Base-by-base conservation (phyloP, 1,139 yeast species). In the Taphrina communis region DNA sequence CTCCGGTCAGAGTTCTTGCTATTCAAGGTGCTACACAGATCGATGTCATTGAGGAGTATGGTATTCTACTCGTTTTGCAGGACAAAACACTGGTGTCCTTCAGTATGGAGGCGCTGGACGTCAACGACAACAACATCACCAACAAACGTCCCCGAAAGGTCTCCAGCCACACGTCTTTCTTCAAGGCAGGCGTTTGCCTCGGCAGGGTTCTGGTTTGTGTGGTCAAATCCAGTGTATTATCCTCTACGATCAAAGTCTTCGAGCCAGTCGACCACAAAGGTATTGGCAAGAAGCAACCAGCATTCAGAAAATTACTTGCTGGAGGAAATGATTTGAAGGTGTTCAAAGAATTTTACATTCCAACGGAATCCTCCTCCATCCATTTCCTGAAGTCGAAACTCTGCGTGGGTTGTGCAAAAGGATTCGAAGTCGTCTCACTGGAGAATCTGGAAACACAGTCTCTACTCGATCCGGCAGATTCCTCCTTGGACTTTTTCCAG, bases 381-480 rank as follows among this genome's bases (percentile, higher is more conserved):
- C 92, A 97, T 48, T 94, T 94, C 76, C 82, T 94, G 78, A 90
- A 93, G 77, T 87, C 94, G 7, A 89, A 89, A 75, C 81, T 94
- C 71, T 93, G 98, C 81, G 89, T 94, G 72, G 99, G 99, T 25
- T 94, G 99, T 76, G 88, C 96, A 58, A 91, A 89, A 77, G 99
- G 99, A 0, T 94, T 94, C 80, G 98, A 94, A 79, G 92, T 94
- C 75, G 92, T 94, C 57, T 84, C 84, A 52, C 83, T 93, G 73
- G 96, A 91, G 75, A 88, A 89, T 19, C 85, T 88, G 60, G 86
- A 85, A 73, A 88, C 88, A 75, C 94, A 89, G 76, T 85, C 89
- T 9, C 83, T 93, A 67, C 82, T 93, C 74, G 97, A 93, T 79
- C 97, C 96, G 52, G 98, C 98, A 0, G 99, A 94, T 77, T 95